Evolutionary conservation across 208 protist species (phyloP), one percentile per base, ranked within the genome.

Genomic region (Novymonas esmeraldas): DNA sequence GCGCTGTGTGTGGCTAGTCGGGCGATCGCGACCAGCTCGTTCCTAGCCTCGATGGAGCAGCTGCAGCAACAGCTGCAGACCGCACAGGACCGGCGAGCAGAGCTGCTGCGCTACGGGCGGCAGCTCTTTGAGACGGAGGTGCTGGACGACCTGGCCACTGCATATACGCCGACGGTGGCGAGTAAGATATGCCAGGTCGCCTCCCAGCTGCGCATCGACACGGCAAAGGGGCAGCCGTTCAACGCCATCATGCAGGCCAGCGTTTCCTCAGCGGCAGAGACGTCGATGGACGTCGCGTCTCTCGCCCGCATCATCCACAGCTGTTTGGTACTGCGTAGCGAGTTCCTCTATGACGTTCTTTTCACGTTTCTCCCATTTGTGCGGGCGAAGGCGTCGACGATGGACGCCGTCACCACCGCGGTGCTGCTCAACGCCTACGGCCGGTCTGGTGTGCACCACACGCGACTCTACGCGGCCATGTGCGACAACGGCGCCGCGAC

Each of bases 361-460:
- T 88, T 94, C 58, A 87, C 85, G 48, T 95, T 94, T 70, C 73
- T 94, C 13, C 84, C 79, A 16, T 76, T 75, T 36, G 65, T 94
- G 51, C 67, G 81, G 16, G 66, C 55, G 10, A 61, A 79, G 16
- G 79, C 77, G 10, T 26, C 56, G 1, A 79, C 55, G 3, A 71
- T 96, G 56, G 81, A 92, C 59, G 85, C 87, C 20, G 77, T 91
- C 16, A 79, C 92, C 7, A 78, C 74, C 28, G 92, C 92, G n/a
- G 84, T 95, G 38, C 61, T 97, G 14, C 68, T 97, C 66, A 97
- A 95, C 62, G 92, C 92, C 14, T 97, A 95, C 60, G 92, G 92
- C 28, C 80, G 92, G n/a, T 85, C 92, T 18, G 87, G 79, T 14
- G 82, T 95, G 29, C 82, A 87, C 61, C 92, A 97, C 67, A 54